These are phyloP conservation scores for Barnettozyma salicaria DNA, from an alignment of 805 yeast species.

Conservation along the genomic window DNA sequence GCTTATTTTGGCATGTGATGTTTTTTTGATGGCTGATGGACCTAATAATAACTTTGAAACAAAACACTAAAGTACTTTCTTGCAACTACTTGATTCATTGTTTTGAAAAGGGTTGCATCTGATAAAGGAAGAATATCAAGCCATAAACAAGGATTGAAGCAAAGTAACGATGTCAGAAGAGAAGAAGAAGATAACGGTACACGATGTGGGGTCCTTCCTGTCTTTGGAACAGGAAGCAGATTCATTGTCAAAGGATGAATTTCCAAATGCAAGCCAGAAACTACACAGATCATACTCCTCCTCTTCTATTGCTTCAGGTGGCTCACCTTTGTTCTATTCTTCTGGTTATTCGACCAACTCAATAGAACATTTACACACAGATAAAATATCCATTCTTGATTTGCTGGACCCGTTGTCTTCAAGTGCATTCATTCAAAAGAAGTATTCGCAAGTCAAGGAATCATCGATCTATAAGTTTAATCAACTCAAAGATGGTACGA, in stretches of 20 bases:
- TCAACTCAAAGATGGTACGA: conserved; percentile 19
- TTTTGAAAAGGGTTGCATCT: no score
- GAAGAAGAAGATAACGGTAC: conserved; percentile 1
- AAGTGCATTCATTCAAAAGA: conserved; percentile 19
- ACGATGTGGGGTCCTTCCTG: conserved; percentile 6
- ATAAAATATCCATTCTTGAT: conserved; percentile 25
- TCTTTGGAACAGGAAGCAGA: not conserved
- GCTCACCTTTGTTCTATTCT: conserved; percentile 23
- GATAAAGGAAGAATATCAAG: not conserved
- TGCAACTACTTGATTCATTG: no score
- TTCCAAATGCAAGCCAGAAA: conserved; percentile 1
- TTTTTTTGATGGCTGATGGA: no score
- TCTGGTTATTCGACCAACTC: conserved; percentile 16
- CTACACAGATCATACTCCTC: conserved; percentile 18
- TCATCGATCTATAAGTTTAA: conserved; percentile 18
- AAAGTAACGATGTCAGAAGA: not conserved
- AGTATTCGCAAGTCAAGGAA: conserved; percentile 24
- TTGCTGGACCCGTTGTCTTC: conserved; percentile 27
- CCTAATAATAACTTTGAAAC: no score
- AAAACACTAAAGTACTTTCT: no score
- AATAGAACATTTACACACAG: conserved; percentile 21
- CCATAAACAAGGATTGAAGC: not conserved
- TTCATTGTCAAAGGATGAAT: not conserved
- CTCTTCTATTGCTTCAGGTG: conserved; percentile 19
- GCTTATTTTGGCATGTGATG: no score